A percentile compares a stretch with the other conserved stretches of the same genome.
Evolutionary conservation across 345 rosid species (phyloP).

Genomic region (Eutrema heterophyllum): DNA sequence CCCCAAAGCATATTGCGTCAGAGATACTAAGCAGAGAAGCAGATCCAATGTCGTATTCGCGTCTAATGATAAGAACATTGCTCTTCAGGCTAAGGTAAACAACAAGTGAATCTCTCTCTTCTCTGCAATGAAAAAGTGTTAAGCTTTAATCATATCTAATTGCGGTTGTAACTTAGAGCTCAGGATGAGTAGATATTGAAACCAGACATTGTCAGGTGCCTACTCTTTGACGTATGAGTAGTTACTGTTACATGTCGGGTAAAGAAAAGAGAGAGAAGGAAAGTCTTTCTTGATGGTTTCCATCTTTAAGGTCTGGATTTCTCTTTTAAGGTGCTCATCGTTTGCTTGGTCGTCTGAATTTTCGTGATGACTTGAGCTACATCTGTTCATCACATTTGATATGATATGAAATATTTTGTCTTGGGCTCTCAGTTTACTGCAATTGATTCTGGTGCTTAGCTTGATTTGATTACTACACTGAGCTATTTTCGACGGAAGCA

Average conservation of each 20-base stretch:
- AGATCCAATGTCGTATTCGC: conserved; percentile 26
- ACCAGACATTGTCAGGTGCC: conserved; percentile 31
- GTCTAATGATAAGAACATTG: conserved; percentile 18
- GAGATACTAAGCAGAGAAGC: conserved; percentile 13
- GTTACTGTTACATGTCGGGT: conserved; percentile 31
- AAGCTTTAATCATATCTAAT: too few relatives aligned
- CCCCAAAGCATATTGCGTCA: not conserved
- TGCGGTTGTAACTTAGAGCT: not conserved
- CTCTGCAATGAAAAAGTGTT: too few relatives aligned
- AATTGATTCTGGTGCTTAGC: not conserved
- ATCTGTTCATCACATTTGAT: conserved; percentile 25
- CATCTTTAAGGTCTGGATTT: conserved; percentile 7
- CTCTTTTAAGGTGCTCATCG: conserved; percentile 28
- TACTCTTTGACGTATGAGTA: conserved; percentile 24
- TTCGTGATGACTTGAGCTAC: conserved; percentile 25
- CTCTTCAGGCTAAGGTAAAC: conserved; percentile 23
- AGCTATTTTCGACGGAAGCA: not conserved
- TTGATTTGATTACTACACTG: not conserved
- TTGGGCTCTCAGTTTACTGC: not conserved
- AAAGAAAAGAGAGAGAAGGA: conserved; percentile 6
- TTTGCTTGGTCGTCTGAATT: conserved; percentile 26
- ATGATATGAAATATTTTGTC: not conserved
- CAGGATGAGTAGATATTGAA: not conserved
- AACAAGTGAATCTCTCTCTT: not conserved
- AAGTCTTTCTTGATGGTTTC: conserved; percentile 7